These are phyloP conservation scores for Lipomyces orientalis DNA, from an alignment of 805 yeast species.

Conservation along the genomic window DNA sequence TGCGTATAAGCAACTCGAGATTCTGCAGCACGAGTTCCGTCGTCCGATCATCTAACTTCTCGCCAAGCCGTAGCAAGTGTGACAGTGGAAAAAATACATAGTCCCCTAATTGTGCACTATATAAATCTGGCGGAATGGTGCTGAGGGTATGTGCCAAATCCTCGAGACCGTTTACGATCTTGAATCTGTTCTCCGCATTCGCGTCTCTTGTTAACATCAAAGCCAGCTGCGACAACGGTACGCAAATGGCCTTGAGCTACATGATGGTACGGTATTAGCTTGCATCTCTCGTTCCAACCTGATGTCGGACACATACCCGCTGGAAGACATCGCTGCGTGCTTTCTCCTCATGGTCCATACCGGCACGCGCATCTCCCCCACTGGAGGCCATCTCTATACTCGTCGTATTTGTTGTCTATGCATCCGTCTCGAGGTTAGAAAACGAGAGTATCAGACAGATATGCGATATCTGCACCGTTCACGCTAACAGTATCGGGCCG, in stretches of 20 bases:
- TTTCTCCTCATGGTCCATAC: not conserved
- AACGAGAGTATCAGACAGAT: not conserved
- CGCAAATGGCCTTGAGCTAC: conserved; percentile 26
- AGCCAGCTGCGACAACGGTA: conserved; percentile 31
- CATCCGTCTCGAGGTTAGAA: not conserved
- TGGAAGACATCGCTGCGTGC: not conserved
- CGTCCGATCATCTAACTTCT: conserved; percentile 53
- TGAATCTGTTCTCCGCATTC: conserved; percentile 22
- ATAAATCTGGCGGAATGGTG: conserved; percentile 20
- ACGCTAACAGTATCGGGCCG: not conserved
- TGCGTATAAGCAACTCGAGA: conserved; percentile 51
- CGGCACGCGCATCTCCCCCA: not conserved
- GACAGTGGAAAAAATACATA: conserved; percentile 67
- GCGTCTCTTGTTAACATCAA: conserved; percentile 17
- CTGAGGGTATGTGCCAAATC: conserved; percentile 23
- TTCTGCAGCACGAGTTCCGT: conserved; percentile 55
- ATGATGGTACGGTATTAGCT: not conserved
- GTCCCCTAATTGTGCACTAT: conserved; percentile 54
- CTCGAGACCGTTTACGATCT: conserved; percentile 34
- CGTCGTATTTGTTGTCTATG: not conserved
- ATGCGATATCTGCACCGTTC: not conserved
- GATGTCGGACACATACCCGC: not conserved
- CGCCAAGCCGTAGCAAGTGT: conserved; percentile 55
- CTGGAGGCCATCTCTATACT: not conserved
- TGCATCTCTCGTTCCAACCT: not conserved